Percentiles rank a stretch among this genome's conserved stretches.
phyloP scores from a whole-genome alignment of 495 filamentous ascomycete genomes.

The Penicillium coffeae region DNA sequence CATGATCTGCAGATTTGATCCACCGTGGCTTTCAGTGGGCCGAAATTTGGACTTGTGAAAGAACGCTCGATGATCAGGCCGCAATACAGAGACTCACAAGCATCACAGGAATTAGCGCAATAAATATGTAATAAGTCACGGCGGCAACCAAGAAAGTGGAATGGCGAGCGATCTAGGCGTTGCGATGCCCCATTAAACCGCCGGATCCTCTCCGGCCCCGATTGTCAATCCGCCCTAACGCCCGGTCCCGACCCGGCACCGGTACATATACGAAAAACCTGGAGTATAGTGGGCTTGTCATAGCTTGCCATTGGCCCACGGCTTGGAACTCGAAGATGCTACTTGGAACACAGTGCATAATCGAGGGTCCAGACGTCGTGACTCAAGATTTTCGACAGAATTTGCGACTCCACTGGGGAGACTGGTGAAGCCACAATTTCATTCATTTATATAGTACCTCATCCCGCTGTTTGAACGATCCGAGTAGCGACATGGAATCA shows the following conservation, averaged over 20 bases:
- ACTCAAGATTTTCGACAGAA: slow-evolving; percentile 11
- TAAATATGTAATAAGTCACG: background rate
- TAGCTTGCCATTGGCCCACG: slow-evolving; percentile 15
- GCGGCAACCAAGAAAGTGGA: background rate
- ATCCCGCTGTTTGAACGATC: background rate
- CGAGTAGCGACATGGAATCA: slow-evolving; percentile 2
- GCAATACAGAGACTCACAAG: background rate
- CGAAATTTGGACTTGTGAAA: too few relatives aligned
- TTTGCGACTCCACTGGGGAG: slow-evolving; percentile 12
- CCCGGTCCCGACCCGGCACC: slow-evolving; percentile 30
- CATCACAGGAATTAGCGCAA: slow-evolving; percentile 12
- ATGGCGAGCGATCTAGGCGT: slow-evolving; percentile 11
- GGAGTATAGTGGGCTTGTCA: slow-evolving; percentile 22
- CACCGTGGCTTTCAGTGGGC: background rate
- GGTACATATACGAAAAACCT: slow-evolving; percentile 12
- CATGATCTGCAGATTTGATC: background rate
- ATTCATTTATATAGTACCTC: slow-evolving; percentile 13
- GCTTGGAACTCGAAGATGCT: slow-evolving; percentile 14
- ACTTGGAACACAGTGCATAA: slow-evolving; percentile 16
- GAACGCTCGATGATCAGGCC: background rate
- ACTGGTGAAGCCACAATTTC: slow-evolving; percentile 1
- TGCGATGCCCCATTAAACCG: slow-evolving; percentile 9
- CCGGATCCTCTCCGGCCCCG: slow-evolving; percentile 30
- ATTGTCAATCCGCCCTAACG: slow-evolving; percentile 10
- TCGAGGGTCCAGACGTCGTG: slow-evolving; percentile 14